These are phyloP conservation scores for Cercospora citrullina DNA, from an alignment of 2,329 filamentous ascomycete species.

Conservation along the genomic window DNA sequence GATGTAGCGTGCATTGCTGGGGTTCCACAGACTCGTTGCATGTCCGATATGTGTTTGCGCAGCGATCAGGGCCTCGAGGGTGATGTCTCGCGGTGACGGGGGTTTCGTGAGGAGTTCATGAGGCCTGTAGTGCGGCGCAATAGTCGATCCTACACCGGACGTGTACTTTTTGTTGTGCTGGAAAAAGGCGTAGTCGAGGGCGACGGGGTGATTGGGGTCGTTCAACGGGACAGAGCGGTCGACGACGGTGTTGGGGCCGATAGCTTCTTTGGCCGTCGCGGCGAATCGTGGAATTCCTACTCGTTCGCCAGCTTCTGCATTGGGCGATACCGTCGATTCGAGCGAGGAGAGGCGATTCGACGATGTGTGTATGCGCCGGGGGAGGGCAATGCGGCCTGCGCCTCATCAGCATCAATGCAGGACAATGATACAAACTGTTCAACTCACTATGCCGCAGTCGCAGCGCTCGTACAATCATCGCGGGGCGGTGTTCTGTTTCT, in stretches of 20 bases:
- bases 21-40: slow-evolving; percentile 89
- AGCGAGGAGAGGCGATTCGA: slow-evolving; percentile 36
- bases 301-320: slow-evolving; percentile 12
- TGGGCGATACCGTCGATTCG: slow-evolving; percentile 24
- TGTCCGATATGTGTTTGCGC: slow-evolving; percentile 89
- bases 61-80: slow-evolving; percentile 86
- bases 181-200: slow-evolving; percentile 46
- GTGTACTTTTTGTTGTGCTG: slow-evolving; percentile 45
- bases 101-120: slow-evolving; percentile 69
- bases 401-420: slow-evolving; percentile 8
- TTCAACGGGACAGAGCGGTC: slow-evolving; percentile 37
- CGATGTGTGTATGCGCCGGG: slow-evolving; percentile 31
- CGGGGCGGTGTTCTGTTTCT: slow-evolving; percentile 1
- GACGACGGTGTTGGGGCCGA: slow-evolving; percentile 22
- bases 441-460: slow-evolving; percentile 43
- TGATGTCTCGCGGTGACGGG: slow-evolving; percentile 74
- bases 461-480: slow-evolving; percentile 48
- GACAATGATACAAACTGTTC: neutral
- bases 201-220: slow-evolving; percentile 39
- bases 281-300: slow-evolving; percentile 9
- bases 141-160: slow-evolving; percentile 41
- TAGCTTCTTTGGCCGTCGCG: slow-evolving; percentile 9
- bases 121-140: slow-evolving; percentile 62
- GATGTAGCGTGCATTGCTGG: slow-evolving; percentile 90
- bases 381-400: slow-evolving; percentile 44